Percentiles rank a stretch among this genome's conserved stretches.
Conservation (phyloP, 2,329 filamentous ascomycete genomes). For the Botrytis sinoallii region DNA sequence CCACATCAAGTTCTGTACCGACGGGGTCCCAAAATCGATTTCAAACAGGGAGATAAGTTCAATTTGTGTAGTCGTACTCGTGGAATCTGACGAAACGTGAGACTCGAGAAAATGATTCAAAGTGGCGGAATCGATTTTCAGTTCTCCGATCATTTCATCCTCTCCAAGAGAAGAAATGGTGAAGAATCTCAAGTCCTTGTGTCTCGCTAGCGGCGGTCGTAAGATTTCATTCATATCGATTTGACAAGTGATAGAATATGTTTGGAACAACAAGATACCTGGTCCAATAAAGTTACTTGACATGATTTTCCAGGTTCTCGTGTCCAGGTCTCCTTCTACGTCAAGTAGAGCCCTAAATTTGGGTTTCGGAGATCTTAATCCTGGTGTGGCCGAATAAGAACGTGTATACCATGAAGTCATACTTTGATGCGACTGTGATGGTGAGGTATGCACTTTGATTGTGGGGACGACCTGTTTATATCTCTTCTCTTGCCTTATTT, state of each 20-base stretch:
- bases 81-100: fast-evolving
- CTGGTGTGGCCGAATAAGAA: background rate
- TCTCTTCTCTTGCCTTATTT: too few relatives aligned
- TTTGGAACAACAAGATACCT: background rate
- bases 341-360: background rate
- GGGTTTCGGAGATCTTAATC: fast-evolving
- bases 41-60: background rate
- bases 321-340: background rate
- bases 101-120: background rate
- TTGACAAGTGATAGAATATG: background rate
- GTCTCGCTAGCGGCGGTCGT: background rate
- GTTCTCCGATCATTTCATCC: background rate
- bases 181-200: background rate
- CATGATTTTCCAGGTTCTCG: background rate
- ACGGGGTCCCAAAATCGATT: background rate
- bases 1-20: background rate
- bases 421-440: background rate
- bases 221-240: background rate
- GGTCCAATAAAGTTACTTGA: background rate
- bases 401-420: background rate
- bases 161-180: background rate
- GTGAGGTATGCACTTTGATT: background rate
- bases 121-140: background rate
- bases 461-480: background rate
- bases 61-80: fast-evolving